Evolutionary conservation across 2,329 filamentous ascomycete genomes (phyloP).

Genomic region (Epicoccum sorghinum): DNA sequence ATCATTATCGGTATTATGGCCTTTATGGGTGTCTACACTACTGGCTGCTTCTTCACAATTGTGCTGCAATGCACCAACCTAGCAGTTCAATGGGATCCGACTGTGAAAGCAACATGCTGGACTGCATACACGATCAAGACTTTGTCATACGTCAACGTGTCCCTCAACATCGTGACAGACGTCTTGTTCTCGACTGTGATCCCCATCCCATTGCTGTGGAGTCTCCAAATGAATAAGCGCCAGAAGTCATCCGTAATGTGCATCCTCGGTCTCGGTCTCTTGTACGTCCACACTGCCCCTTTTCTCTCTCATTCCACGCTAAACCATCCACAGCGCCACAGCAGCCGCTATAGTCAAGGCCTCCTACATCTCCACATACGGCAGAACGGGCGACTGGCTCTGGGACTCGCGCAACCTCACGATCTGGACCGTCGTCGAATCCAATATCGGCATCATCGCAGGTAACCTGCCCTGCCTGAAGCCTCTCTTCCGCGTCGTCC

Average conservation of each 20-base stretch:
- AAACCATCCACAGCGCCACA: constrained; percentile 35
- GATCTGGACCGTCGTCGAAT: constrained; percentile 55
- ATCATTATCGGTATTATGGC: constrained; percentile 54
- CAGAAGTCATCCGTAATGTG: constrained; percentile 51
- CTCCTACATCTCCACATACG: constrained; percentile 43
- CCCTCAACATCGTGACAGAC: constrained; percentile 51
- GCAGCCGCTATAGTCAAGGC: constrained; percentile 52
- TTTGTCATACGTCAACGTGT: constrained; percentile 55
- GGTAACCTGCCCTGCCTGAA: constrained; percentile 52
- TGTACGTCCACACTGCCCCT: constrained; percentile 25
- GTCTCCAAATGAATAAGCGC: constrained; percentile 47
- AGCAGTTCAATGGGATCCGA: constrained; percentile 53
- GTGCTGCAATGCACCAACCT: constrained; percentile 58
- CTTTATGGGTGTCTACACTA: constrained; percentile 53
- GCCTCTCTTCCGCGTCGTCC: constrained; percentile 48
- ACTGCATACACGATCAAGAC: constrained; percentile 45
- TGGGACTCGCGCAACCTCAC: constrained; percentile 55
- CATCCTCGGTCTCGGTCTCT: constrained; percentile 54
- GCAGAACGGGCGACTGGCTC: constrained; percentile 47
- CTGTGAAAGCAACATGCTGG: constrained; percentile 53
- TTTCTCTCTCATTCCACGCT: not conserved
- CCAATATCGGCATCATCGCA: constrained; percentile 53
- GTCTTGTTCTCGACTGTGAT: constrained; percentile 52
- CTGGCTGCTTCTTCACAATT: constrained; percentile 55
- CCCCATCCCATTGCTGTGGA: constrained; percentile 42